Percentiles rank a stretch among this genome's conserved stretches.
Conservation (phyloP, 768 basidiomycete genomes). For the Saitozyma podzolica region DNA sequence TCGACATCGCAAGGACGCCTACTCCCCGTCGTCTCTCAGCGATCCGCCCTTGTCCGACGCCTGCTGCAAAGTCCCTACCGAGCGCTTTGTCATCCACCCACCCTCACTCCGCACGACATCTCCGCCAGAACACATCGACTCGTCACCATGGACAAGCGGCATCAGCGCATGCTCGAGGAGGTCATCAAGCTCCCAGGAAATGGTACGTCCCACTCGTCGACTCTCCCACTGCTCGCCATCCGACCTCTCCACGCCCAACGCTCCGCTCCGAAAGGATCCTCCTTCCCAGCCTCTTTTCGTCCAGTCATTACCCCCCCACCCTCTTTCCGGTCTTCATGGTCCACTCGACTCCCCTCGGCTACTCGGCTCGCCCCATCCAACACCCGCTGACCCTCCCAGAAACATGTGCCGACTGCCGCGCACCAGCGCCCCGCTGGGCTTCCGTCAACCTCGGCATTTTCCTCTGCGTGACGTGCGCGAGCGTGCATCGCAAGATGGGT, state of each 20-base stretch:
- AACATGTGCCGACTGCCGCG: slow-evolving; percentile 86
- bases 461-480: slow-evolving; percentile 77
- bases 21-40: too few relatives aligned
- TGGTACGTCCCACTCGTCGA: slow-evolving; percentile 55
- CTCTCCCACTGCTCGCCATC: neutral
- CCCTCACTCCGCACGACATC: too few relatives aligned
- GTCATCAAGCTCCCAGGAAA: slow-evolving; percentile 75
- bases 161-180: slow-evolving; percentile 61
- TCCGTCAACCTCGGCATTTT: slow-evolving; percentile 74
- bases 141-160: slow-evolving; percentile 28
- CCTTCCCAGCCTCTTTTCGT: too few relatives aligned
- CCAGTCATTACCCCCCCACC: too few relatives aligned
- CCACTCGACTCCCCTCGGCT: neutral
- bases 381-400: slow-evolving; percentile 57
- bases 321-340: too few relatives aligned
- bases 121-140: neutral
- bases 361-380: too few relatives aligned
- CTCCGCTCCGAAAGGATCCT: too few relatives aligned
- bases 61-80: too few relatives aligned
- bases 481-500: slow-evolving; percentile 90
- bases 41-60: too few relatives aligned
- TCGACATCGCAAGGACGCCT: too few relatives aligned
- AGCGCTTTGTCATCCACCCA: too few relatives aligned
- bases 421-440: slow-evolving; percentile 81
- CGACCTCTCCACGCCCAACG: too few relatives aligned